Evolutionary conservation across 2,329 filamentous ascomycete genomes (phyloP), one percentile per base, ranked within the genome.

Genomic region (Penicillium concentricum): DNA sequence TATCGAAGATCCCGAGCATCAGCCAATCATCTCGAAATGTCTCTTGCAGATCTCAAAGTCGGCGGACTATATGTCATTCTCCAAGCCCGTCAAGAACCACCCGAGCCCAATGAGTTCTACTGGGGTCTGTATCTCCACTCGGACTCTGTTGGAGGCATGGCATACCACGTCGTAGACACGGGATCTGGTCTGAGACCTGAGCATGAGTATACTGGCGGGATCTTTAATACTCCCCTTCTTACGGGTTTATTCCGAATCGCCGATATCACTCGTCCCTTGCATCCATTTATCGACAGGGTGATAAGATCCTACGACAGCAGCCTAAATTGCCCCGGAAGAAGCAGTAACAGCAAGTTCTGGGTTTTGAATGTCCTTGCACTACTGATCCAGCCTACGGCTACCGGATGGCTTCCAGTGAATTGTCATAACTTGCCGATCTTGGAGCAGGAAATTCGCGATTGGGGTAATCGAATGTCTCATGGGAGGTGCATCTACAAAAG

Each of bases 121-220:
- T 72, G 69, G 69, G 69, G 51, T 3, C 62, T 64, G 10, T 72
- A 72, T 45, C 55, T 64, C 51, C 68, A 69, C 51, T 35, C 42
- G 1, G 37, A 62, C 13, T n/a, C 22, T 8, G 28, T 15, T 12
- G 32, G n/a, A 34, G 24, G n/a, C 44, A 60, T 22, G 59, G 62
- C 41, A 64, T 69, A 70, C 51, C 69, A 68, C 42, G 59, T 68
- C 45, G 58, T 49, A 47, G 63, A 62, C 37, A 45, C 57, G 34
- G 54, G 62, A 13, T 39, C 16, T 24, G 64, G 61, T 8, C 67
- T 64, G 57, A 62, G 65, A 22, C 45, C 61, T 26, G 60, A 58
- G 20, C 64, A 69, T 48, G 60, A 55, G 6, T 44, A 44, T 16
- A 64, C 56, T 2, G 52, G 46, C 3, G 49, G 48, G 16, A 54